These are phyloP conservation scores for Naganishia albida DNA, from an alignment of 1,284 basidiomycete genomes.

Conservation along the genomic window DNA sequence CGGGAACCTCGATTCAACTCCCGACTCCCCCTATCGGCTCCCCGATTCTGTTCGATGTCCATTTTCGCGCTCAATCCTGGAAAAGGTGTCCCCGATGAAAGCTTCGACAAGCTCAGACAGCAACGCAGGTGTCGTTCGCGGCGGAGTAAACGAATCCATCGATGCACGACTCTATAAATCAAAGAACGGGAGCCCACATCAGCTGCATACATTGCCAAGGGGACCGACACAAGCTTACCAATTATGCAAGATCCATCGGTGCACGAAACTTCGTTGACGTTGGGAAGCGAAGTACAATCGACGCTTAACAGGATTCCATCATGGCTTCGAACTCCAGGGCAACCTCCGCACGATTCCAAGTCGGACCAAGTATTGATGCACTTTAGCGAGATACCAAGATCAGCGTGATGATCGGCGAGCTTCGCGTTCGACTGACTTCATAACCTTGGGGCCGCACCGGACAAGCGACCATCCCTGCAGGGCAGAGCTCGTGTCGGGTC, in stretches of 20 bases:
- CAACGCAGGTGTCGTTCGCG: neutral
- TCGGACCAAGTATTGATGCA: slow-evolving; percentile 14
- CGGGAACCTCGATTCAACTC: too few relatives aligned
- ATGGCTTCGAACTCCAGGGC: neutral
- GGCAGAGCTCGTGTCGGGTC: slow-evolving; percentile 3
- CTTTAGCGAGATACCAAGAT: neutral
- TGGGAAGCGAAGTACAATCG: slow-evolving; percentile 9
- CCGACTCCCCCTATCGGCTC: too few relatives aligned
- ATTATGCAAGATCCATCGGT: neutral
- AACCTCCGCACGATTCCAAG: slow-evolving; percentile 12
- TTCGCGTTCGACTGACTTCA: neutral
- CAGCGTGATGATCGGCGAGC: neutral
- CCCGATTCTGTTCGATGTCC: too few relatives aligned
- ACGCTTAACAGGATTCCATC: neutral
- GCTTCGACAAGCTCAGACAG: neutral
- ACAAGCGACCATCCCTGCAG: slow-evolving; percentile 3
- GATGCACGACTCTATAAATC: slow-evolving; percentile 5
- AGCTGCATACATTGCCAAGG: neutral
- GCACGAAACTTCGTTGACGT: slow-evolving; percentile 8
- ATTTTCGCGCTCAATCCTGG: too few relatives aligned
- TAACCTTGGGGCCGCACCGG: slow-evolving; percentile 11
- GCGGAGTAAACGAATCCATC: neutral
- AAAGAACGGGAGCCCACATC: neutral
- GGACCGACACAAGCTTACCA: neutral
- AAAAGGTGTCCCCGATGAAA: too few relatives aligned